Percentiles rank a stretch among this genome's conserved stretches.
Conservation (phyloP, 306 rosid species). For the Sophora flavescens region DNA sequence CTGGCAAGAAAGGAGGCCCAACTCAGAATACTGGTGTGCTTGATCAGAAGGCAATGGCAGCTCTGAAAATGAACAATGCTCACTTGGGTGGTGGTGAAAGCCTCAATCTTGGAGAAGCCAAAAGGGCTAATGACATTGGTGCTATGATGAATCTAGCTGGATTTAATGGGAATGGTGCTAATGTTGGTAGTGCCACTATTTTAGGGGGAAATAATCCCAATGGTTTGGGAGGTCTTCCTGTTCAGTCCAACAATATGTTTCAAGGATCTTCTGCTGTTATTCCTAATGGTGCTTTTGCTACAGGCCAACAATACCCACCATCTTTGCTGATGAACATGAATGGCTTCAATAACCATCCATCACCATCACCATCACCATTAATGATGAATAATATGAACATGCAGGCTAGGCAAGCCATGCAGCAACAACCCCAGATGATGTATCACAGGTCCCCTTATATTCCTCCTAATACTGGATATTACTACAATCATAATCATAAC, state of each 20-base stretch:
- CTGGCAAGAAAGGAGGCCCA: slow-evolving; percentile 53
- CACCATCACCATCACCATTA: slow-evolving; percentile 56
- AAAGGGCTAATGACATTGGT: slow-evolving; percentile 65
- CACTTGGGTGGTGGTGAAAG: slow-evolving; percentile 58
- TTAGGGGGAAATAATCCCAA: slow-evolving; percentile 59
- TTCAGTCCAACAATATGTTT: slow-evolving; percentile 54
- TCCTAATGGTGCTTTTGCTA: slow-evolving; percentile 52
- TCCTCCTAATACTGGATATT: slow-evolving; percentile 85
- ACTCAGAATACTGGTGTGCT: slow-evolving; percentile 46
- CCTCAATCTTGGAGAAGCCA: slow-evolving; percentile 61
- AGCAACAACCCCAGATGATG: slow-evolving; percentile 89
- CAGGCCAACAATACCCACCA: slow-evolving; percentile 69
- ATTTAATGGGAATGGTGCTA: slow-evolving; percentile 61
- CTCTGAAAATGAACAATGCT: slow-evolving; percentile 65
- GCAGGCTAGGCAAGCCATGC: slow-evolving; percentile 69
- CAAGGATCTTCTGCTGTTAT: slow-evolving; percentile 50
- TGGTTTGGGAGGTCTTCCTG: slow-evolving; percentile 59
- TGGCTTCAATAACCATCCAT: slow-evolving; percentile 61
- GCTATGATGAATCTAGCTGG: slow-evolving; percentile 84
- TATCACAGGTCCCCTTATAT: slow-evolving; percentile 73
- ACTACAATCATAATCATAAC: slow-evolving; percentile 57
- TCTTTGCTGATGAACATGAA: slow-evolving; percentile 65
- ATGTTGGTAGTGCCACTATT: slow-evolving; percentile 49
- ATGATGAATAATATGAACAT: slow-evolving; percentile 78
- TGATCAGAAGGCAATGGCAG: slow-evolving; percentile 74